These are phyloP conservation scores for Fraxinus latifolia DNA, from an alignment of 305 asterid genomes.

Conservation along the genomic window DNA sequence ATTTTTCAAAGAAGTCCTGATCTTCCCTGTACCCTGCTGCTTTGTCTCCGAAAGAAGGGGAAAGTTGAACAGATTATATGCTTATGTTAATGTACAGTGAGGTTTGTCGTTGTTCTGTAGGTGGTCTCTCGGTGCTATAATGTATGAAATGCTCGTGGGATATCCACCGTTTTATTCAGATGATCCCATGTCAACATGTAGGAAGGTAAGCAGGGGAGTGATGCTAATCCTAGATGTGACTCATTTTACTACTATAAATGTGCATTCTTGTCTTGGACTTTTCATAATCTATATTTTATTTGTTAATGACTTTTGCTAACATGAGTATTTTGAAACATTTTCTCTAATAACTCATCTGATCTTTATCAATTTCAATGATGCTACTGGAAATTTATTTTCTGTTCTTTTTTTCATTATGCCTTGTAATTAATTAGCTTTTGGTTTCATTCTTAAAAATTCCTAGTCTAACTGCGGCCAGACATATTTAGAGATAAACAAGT, in stretches of 20 bases:
- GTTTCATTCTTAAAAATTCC: neutral
- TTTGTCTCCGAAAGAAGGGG: neutral
- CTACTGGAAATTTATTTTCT: constrained; percentile 14
- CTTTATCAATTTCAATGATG: constrained; percentile 18
- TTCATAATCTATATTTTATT: neutral
- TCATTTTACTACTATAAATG: constrained; percentile 2
- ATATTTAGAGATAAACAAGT: neutral
- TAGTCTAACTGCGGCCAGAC: neutral
- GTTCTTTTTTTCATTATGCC: constrained; percentile 4
- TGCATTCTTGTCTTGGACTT: constrained; percentile 9
- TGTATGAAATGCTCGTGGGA: constrained; percentile 93
- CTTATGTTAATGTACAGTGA: constrained; percentile 19
- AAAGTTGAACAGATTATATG: constrained; percentile 1
- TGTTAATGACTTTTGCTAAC: neutral
- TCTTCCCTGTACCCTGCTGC: neutral
- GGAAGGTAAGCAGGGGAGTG: constrained; percentile 59
- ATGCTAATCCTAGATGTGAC: constrained; percentile 19
- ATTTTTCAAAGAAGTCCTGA: neutral
- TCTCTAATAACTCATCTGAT: constrained; percentile 9
- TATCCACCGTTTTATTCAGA: constrained; percentile 95
- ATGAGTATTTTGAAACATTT: neutral
- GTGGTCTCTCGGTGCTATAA: constrained; percentile 99
- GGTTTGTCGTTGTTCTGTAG: constrained; percentile 38
- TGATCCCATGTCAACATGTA: constrained; percentile 92
- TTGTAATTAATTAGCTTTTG: neutral